Conservation (phyloP, 2,329 filamentous ascomycete species). For the Xylariales sp. region DNA sequence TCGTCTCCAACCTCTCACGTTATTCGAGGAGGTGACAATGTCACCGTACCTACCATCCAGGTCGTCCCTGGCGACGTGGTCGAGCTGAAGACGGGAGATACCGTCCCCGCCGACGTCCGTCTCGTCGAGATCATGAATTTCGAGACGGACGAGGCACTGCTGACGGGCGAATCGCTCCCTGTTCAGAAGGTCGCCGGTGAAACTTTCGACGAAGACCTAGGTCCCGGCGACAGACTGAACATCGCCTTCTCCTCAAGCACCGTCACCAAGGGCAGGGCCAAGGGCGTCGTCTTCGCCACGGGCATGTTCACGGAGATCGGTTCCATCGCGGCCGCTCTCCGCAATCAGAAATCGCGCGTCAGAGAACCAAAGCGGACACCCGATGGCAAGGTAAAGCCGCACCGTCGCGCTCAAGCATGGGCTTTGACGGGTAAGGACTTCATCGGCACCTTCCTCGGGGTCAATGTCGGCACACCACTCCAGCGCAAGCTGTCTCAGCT, state of each 20-base stretch:
- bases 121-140: conserved; percentile 50
- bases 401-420: conserved; percentile 44
- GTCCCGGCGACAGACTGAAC: conserved; percentile 59
- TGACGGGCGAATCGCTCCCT: conserved; percentile 60
- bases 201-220: conserved; percentile 47
- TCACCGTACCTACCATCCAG: conserved; percentile 47
- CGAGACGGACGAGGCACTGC: conserved; percentile 56
- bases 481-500: conserved; percentile 65
- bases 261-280: conserved; percentile 57
- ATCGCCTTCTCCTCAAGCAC: conserved; percentile 59
- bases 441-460: conserved; percentile 59
- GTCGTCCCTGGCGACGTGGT: conserved; percentile 56
- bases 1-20: conserved; percentile 46
- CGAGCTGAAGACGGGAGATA: conserved; percentile 46
- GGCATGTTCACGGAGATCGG: conserved; percentile 60
- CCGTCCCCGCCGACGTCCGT: conserved; percentile 36
- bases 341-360: conserved; percentile 47
- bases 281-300: conserved; percentile 55
- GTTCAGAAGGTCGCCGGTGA: conserved; percentile 46
- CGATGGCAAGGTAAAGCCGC: conserved; percentile 47
- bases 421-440: conserved; percentile 51
- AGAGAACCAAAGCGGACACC: conserved; percentile 47
- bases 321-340: conserved; percentile 57
- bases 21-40: conserved; percentile 44
- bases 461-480: conserved; percentile 65